These are phyloP conservation scores for Gremmenia infestans DNA, from an alignment of 2,329 filamentous ascomycete species.

Conservation along the genomic window DNA sequence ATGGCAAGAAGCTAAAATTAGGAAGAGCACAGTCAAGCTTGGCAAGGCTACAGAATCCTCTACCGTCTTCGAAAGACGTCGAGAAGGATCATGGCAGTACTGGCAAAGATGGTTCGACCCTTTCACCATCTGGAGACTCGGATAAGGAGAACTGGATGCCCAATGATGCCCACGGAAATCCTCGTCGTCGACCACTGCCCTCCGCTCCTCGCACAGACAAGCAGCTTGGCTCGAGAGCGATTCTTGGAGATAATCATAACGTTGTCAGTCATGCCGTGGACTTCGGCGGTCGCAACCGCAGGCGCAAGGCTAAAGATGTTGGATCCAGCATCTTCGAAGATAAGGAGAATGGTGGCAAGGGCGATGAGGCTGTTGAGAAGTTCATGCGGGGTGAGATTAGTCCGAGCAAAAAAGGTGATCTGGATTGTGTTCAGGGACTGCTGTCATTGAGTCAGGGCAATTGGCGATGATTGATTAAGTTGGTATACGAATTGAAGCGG, in stretches of 20 bases:
- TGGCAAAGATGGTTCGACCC: conserved; percentile 35
- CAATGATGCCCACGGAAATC: conserved; percentile 43
- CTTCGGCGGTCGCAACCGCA: conserved; percentile 20
- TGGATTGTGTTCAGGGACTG: conserved; percentile 86
- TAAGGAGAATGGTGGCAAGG: conserved; percentile 25
- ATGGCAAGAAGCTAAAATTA: conserved; percentile 57
- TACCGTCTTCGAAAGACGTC: conserved; percentile 18
- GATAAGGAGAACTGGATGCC: conserved; percentile 92
- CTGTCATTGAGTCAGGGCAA: conserved; percentile 87
- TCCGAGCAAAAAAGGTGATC: conserved; percentile 70
- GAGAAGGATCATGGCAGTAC: conserved; percentile 22
- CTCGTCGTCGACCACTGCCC: conserved; percentile 30
- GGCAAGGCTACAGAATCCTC: conserved; percentile 51
- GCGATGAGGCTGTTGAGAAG: conserved; percentile 60
- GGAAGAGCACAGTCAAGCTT: conserved; percentile 57
- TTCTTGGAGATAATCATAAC: conserved; percentile 26
- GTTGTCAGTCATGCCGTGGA: conserved; percentile 22
- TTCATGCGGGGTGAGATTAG: conserved; percentile 67
- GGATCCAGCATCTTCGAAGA: conserved; percentile 52
- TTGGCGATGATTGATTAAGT: conserved; percentile 50
- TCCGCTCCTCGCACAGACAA: conserved; percentile 25
- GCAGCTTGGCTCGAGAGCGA: conserved; percentile 12
- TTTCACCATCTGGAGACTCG: conserved; percentile 62
- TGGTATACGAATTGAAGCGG: background rate
- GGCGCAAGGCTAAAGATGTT: conserved; percentile 19